Base-by-base conservation (phyloP, 768 basidiomycete species). In the Lactifluus volemus region DNA sequence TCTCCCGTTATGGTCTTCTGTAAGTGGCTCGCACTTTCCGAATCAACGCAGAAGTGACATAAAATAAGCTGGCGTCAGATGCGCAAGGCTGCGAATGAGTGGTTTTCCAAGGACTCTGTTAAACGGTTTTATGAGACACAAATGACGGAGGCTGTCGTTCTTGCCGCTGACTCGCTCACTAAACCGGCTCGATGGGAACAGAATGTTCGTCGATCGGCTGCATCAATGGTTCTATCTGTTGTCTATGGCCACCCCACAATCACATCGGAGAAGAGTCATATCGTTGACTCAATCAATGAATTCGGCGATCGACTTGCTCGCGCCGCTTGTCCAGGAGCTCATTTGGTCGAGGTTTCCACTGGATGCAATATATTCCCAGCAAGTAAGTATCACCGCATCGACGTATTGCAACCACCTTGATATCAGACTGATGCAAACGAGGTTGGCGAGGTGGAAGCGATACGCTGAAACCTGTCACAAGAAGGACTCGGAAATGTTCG, bases 391-490 rank as follows among this genome's bases (percentile, higher is more conserved):
- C 8, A 4, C n/a, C n/a, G n/a, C n/a, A n/a, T 25, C 38, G 14
- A 4, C 30, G 10, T 39, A 21, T 54, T 32, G 4, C 10, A 11
- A n/a, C 9, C 4, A 5, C 10, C 8, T 14, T 38, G 7, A 21
- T 30, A 12, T 8, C 49, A 32, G 6, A 17, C n/a, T 19, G 10
- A 11, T 19, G 17, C 29, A 30, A 32, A 53, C 25, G 7, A 47
- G 51, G 15, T 9, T 57, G 47, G 55, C 58, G 14, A 59, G 50
- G 36, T 63, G 58, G 62, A 60, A 60, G 44, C 53, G 53, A 36
- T 48, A 55, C 4, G 53, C 62, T 9, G 45, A 59, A 39, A 47
- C 5, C 4, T n/a, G 25, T 39, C 41, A 55, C 41, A 29, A 25
- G 58, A 14, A 55, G n/a, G 53, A 49, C 25, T 54, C 58, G 0